Percentiles rank a stretch among this genome's conserved stretches.
Conservation (phyloP, 169 alveolate genomes). For the Cryptosporidium meleagridis region DNA sequence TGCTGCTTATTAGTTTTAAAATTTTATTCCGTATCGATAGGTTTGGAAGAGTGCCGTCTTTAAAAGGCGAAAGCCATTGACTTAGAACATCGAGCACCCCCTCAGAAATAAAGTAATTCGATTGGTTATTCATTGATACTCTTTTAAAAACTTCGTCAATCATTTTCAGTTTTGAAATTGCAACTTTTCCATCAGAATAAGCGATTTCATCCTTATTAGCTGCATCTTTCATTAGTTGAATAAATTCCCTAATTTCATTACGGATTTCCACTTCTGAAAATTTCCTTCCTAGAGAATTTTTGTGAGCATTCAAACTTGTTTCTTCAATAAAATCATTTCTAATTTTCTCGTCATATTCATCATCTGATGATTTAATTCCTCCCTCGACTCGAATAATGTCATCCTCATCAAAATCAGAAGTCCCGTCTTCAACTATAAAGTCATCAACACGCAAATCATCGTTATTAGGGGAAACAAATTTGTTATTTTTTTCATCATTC, state of each 20-base stretch:
- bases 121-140: slow-evolving; percentile 84
- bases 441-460: neutral
- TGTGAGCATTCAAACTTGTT: neutral
- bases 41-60: slow-evolving; percentile 87
- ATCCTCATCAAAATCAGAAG: slow-evolving; percentile 68
- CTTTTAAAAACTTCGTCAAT: slow-evolving; percentile 81
- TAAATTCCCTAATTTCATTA: slow-evolving; percentile 30
- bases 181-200: slow-evolving; percentile 81
- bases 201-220: slow-evolving; percentile 44
- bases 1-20: slow-evolving; percentile 80
- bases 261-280: slow-evolving; percentile 45
- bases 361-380: slow-evolving; percentile 57
- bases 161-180: slow-evolving; percentile 84
- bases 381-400: slow-evolving; percentile 68
- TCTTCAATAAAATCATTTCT: neutral
- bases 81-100: slow-evolving; percentile 86
- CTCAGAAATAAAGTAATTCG: slow-evolving; percentile 84
- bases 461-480: neutral
- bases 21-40: slow-evolving; percentile 84
- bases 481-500: neutral
- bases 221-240: slow-evolving; percentile 56
- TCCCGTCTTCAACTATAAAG: slow-evolving; percentile 52
- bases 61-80: slow-evolving; percentile 83
- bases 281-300: neutral
- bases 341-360: slow-evolving; percentile 5